Evolutionary conservation across 495 filamentous ascomycete genomes (phyloP), one percentile per base, ranked within the genome.

Genomic region (Daldinia bambusicola): DNA sequence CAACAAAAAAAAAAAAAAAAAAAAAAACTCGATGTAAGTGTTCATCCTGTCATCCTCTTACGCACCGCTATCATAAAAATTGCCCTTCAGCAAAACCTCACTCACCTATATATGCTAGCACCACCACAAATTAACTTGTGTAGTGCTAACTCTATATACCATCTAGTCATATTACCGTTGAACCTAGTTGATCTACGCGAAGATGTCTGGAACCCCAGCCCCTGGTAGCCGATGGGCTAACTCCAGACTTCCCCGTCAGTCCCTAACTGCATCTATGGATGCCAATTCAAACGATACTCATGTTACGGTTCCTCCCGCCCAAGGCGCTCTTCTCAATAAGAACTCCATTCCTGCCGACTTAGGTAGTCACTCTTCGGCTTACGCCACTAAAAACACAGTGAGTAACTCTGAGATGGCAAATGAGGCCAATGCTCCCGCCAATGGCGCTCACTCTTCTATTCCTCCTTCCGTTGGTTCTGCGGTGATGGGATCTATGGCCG

Each of bases 151-250:
- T 22, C 10, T 22, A 48, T 10, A 48, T 48, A 22, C 12, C 12
- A 3, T 10, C 20, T 22, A 48, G 43, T 22, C 18, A 22, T 48
- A 20, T 48, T 48, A 4, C 5, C 4, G 20, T 48, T 22, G 20
- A 4, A 8, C 22, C 43, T 48, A 18, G 12, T 22, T 48, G 43
- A 48, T 48, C 1, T 48, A 48, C 18, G 16, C 18, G 43, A 48
- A 10, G 8, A 48, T 48, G 43, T 1, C 43, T 48, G 43, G 43
- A 48, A 10, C 43, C 22, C 10, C 43, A 20, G 43, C 43, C 20
- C 18, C 43, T 22, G 18, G 43, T 22, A 48, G 43, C 43, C 43
- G 43, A 1, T 48, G 43, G 43, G 43, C 43, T 48, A 48, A 48
- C 18, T 48, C 43, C 18, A 48, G 6, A 18, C 43, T 48, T 0